Base-by-base conservation (phyloP, 1,284 basidiomycete species). In the Irpex sp. region DNA sequence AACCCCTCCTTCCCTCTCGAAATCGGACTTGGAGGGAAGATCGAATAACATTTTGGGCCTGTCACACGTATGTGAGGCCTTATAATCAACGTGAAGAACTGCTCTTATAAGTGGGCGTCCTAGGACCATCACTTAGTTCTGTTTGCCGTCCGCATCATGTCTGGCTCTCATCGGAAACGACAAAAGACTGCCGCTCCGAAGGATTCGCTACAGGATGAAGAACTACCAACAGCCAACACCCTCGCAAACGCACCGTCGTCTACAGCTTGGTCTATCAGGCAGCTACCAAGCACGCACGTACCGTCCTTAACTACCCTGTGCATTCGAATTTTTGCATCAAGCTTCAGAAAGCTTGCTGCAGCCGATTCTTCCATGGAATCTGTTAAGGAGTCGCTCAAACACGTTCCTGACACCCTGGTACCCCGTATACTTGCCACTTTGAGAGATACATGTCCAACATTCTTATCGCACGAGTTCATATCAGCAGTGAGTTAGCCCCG, bases 391-490 rank as follows among this genome's bases (percentile, higher is more conserved):
- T 76, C 76, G 68, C 71, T 89, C n/a, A 76, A 78, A 60, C 67
- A 68, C 1, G 70, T 89, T 8, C 88, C 88, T 0, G 85, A 88
- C 53, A n/a, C 71, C 3, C 65, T 87, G 3, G 72, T 83, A 8
- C 79, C 82, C 46, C 80, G 74, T 61, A 59, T 89, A 11, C 85
- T 88, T 64, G 70, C 78, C 4, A 78, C 81, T 70, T 72, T 90
- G 35, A 78, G 76, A 61, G 69, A 75, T 1, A 72, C 77, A 6
- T 83, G 79, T 67, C 85, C 88, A 4, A 78, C 77, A 81, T n/a
- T 21, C 58, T 13, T 55, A 55, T 58, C 75, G 89, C 37, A 85
- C 66, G 81, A 79, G 13, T 75, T 88, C 15, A 85, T 90, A 37
- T 76, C 78, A 46, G 77, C 84, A 65, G 87, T 88, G 68, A 63